A percentile compares a stretch with the other conserved stretches of the same genome.
Evolutionary conservation across 768 basidiomycete genomes (phyloP).

Genomic region (Psilocybe subaeruginosa): DNA sequence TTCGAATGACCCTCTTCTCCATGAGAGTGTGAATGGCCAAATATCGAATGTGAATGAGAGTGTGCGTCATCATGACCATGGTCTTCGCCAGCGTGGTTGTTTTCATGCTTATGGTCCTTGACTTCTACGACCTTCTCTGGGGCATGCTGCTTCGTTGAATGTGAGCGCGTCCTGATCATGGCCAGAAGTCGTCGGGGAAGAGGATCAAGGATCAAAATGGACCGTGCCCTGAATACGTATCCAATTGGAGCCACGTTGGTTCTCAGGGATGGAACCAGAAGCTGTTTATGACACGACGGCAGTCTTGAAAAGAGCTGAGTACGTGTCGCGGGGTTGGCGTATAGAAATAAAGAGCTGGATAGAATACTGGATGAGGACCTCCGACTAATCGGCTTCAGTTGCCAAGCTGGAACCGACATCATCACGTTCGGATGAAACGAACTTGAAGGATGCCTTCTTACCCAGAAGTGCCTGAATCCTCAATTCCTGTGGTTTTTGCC

Average conservation of each 20-base stretch:
- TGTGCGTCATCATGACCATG: constrained; percentile 41
- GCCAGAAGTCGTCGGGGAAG: constrained; percentile 1
- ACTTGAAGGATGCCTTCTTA: neutral
- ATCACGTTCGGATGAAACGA: neutral
- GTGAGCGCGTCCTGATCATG: constrained; percentile 24
- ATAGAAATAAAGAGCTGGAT: constrained; percentile 6
- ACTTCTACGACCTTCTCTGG: neutral
- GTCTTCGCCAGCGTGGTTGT: constrained; percentile 27
- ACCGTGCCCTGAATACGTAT: constrained; percentile 8
- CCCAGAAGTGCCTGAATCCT: constrained; percentile 1
- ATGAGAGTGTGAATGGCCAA: constrained; percentile 69
- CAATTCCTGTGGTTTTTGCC: constrained; percentile 2
- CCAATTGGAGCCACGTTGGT: constrained; percentile 20
- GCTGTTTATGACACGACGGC: constrained; percentile 23
- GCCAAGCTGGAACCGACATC: constrained; percentile 12
- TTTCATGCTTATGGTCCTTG: constrained; percentile 16
- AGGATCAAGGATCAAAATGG: constrained; percentile 7
- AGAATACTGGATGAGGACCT: constrained; percentile 2
- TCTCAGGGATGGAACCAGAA: constrained; percentile 23
- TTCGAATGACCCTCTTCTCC: constrained; percentile 58
- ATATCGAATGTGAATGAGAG: constrained; percentile 63
- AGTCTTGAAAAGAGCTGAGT: constrained; percentile 15
- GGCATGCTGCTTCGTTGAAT: constrained; percentile 25
- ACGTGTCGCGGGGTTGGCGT: constrained; percentile 18
- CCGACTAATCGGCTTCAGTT: constrained; percentile 18